Evolutionary conservation across 257 asterid species (phyloP), one percentile per base, ranked within the genome.

Genomic region (Nicotiana obtusifolia): DNA sequence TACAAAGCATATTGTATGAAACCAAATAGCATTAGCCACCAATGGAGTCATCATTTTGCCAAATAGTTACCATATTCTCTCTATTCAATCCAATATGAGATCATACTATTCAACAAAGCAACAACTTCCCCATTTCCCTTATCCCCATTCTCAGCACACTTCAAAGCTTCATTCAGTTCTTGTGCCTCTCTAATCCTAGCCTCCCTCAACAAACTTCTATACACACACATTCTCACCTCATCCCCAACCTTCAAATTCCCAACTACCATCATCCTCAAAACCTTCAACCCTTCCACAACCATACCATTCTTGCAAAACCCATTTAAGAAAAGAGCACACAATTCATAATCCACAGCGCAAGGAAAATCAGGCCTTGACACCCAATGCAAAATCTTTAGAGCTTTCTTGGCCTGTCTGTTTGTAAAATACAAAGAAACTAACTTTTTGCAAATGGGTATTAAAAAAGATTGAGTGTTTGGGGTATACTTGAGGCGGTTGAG

Each of bases 171-270:
- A 53, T 87, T 88, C 81, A 91, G 15, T 28, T 87, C 87, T 88
- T 84, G 71, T 17, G 90, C 91, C 81, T 89, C 92, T 81, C 60
- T 82, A 88, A 91, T 86, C 90, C 94, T 89, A 66, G 94, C 92
- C 83, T 91, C 92, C 86, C 90, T 89, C 86, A 91, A 64, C 71
- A 91, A 86, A 49, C 90, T 87, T 78, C 86, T 86, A 83, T 88
- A 87, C 64, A 91, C 86, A 68, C 53, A 56, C 28, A 37, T 52
- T 80, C 89, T 86, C 0, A 89, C 64, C 33, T 81, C 88, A 81
- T 81, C 82, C 69, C 85, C 88, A 11, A 89, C 77, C 84, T 66
- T 85, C 83, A 88, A 28, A 82, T 85, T 24, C 84, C 79, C 89
- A 47, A 81, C 37, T 81, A 86, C 84, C 89, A 91, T 91, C 83